phyloP scores from a whole-genome alignment of 192 early-diverging fungal species.

The Gonapodya sp. region DNA sequence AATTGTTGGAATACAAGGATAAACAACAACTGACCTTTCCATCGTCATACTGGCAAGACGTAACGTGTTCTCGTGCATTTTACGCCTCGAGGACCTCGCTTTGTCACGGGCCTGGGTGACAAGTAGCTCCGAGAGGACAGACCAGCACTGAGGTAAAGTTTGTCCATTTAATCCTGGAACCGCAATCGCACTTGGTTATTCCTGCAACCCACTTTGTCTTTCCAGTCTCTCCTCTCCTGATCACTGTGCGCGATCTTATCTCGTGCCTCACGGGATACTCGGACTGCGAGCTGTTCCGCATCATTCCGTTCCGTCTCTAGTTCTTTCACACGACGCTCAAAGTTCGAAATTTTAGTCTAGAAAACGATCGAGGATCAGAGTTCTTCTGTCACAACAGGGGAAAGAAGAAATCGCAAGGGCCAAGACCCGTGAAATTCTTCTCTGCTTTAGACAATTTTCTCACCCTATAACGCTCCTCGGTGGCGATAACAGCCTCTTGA shows the following conservation, averaged over 20 bases:
- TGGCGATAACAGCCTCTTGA: background rate
- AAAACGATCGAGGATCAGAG: too few relatives aligned
- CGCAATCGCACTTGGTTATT: background rate
- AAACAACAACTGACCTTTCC: background rate
- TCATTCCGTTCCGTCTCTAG: constrained; percentile 1
- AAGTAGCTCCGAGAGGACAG: constrained; percentile 2
- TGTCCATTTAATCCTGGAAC: background rate
- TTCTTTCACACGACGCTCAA: background rate
- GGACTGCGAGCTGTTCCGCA: background rate
- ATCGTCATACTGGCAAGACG: constrained; percentile 6
- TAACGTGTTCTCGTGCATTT: background rate
- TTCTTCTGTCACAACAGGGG: too few relatives aligned
- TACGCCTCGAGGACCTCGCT: background rate
- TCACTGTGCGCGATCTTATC: background rate
- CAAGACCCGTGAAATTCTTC: background rate
- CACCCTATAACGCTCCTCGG: background rate
- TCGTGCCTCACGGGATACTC: background rate
- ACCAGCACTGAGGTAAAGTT: background rate
- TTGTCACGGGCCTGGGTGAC: background rate
- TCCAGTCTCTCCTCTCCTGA: background rate
- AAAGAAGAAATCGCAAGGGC: background rate
- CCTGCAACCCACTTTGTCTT: background rate
- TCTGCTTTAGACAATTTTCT: background rate
- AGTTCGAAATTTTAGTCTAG: background rate
- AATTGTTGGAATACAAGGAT: background rate